Evolutionary conservation across 306 rosid species (phyloP).

Genomic region (Pyrus communis): DNA sequence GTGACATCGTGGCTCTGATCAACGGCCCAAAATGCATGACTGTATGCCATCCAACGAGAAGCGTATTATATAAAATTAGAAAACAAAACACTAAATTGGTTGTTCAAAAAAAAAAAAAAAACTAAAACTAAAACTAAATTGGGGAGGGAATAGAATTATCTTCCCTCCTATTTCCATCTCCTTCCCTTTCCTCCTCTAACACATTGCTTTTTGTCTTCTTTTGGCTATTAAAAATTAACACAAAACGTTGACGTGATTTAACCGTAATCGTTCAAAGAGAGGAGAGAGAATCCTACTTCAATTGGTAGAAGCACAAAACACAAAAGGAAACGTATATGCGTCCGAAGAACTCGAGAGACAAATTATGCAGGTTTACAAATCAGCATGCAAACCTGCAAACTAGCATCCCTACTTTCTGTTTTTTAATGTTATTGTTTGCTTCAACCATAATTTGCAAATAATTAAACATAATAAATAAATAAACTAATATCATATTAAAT

Average conservation of each 20-base stretch:
- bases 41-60: background rate
- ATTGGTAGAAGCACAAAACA: background rate
- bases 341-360: conserved; percentile 1
- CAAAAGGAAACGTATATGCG: conserved; percentile 9
- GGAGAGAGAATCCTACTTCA: too few species aligned
- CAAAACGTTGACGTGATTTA: too few species aligned
- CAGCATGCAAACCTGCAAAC: background rate
- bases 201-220: too few species aligned
- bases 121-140: too few species aligned
- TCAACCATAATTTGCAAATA: background rate
- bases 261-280: too few species aligned
- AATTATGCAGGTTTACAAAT: background rate
- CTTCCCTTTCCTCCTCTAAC: too few species aligned
- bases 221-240: too few species aligned
- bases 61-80: background rate
- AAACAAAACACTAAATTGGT: background rate
- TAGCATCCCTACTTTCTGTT: background rate
- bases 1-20: background rate
- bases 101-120: background rate
- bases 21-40: background rate
- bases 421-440: background rate
- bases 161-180: too few species aligned
- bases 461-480: background rate
- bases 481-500: background rate
- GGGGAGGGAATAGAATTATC: too few species aligned